Percentiles rank a stretch among this genome's conserved stretches.
phyloP scores from a whole-genome alignment of 805 yeast species.

The Suhomyces tanzawaensis region DNA sequence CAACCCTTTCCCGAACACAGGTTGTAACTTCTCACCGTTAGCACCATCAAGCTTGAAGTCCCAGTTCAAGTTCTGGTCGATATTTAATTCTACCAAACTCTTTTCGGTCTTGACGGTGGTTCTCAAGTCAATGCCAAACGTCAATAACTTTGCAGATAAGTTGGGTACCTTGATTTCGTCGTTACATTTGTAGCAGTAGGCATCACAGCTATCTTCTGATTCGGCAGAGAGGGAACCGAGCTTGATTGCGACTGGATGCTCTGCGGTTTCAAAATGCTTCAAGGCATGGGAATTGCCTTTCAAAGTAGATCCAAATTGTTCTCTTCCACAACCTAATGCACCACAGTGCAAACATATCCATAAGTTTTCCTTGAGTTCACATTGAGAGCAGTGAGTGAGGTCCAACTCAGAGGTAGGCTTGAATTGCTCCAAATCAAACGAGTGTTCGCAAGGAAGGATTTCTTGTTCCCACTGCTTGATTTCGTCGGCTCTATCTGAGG shows the following conservation, averaged over 20 bases:
- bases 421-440: conserved; percentile 50
- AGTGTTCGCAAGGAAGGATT: conserved; percentile 75
- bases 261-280: conserved; percentile 55
- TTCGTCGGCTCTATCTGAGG: conserved; percentile 61
- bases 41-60: conserved; percentile 79
- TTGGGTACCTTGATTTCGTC: conserved; percentile 83
- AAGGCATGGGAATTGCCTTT: conserved; percentile 95
- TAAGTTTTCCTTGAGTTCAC: conserved; percentile 70
- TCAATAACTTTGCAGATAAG: conserved; percentile 44
- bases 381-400: conserved; percentile 47
- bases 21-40: conserved; percentile 60
- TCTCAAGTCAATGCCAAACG: conserved; percentile 66
- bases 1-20: conserved; percentile 70
- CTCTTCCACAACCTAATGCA: conserved; percentile 88
- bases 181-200: conserved; percentile 84
- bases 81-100: conserved; percentile 80
- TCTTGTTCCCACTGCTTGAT: conserved; percentile 92
- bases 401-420: conserved; percentile 18
- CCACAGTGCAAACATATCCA: conserved; percentile 97
- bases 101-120: conserved; percentile 74
- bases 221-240: conserved; percentile 82
- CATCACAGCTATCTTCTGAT: conserved; percentile 60
- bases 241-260: conserved; percentile 84
- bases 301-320: conserved; percentile 82
- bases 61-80: conserved; percentile 92